Percentiles rank a stretch among this genome's conserved stretches.
Evolutionary conservation across 495 filamentous ascomycete genomes (phyloP).

Genomic region (Apodospora peruviana): DNA sequence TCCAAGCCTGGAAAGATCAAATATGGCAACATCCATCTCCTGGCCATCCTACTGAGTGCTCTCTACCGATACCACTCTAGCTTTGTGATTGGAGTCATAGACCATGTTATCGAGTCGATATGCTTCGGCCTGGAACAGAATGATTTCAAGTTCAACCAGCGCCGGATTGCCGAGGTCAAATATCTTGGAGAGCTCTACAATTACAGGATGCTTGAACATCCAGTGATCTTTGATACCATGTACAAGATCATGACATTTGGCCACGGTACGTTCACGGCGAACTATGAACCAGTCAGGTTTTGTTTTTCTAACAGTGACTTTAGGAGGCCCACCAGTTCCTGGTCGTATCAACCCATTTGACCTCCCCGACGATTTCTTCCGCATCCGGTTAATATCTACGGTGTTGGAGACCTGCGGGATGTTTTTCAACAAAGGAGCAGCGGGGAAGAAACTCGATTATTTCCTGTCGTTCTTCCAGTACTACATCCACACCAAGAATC

Average conservation of each 20-base stretch:
- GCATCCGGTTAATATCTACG: conserved; percentile 81
- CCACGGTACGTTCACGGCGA: conserved; percentile 49
- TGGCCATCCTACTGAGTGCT: conserved; percentile 85
- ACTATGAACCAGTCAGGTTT: background rate
- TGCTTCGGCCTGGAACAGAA: conserved; percentile 87
- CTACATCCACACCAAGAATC: conserved; percentile 90
- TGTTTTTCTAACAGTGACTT: conserved; percentile 22
- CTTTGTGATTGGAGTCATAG: conserved; percentile 82
- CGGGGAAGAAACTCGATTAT: conserved; percentile 97
- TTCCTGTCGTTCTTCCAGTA: conserved; percentile 98
- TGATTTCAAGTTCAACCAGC: conserved; percentile 97
- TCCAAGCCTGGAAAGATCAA: conserved; percentile 95
- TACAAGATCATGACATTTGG: conserved; percentile 93
- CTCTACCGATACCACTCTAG: conserved; percentile 87
- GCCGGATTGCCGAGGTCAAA: conserved; percentile 90
- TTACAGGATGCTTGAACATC: conserved; percentile 94
- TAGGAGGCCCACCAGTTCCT: conserved; percentile 74
- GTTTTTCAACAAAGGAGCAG: conserved; percentile 88
- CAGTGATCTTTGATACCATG: conserved; percentile 90
- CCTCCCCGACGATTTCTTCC: conserved; percentile 91
- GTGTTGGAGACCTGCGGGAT: conserved; percentile 92
- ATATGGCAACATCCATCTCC: conserved; percentile 92
- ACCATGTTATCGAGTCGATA: conserved; percentile 85
- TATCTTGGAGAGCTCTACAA: conserved; percentile 97
- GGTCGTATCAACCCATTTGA: conserved; percentile 72